Percentiles rank a stretch among this genome's conserved stretches.
phyloP scores from a whole-genome alignment of 2,329 filamentous ascomycete species.

The Chlorencoelia australis region DNA sequence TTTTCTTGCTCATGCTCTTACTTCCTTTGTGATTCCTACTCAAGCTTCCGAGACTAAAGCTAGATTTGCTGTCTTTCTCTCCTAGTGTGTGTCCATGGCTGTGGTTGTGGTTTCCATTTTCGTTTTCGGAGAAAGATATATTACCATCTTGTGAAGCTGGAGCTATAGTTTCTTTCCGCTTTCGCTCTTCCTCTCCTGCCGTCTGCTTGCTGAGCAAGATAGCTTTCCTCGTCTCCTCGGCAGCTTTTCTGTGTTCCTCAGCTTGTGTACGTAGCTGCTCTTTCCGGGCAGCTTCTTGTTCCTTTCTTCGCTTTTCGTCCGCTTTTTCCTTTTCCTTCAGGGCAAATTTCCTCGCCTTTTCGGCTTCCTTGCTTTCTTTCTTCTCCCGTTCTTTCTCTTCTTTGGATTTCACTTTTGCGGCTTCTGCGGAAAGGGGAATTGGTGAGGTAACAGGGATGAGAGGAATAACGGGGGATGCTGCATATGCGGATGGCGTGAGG shows the following conservation, averaged over 20 bases:
- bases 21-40: constrained; percentile 56
- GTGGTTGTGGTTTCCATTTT: constrained; percentile 5
- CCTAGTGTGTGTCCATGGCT: no score
- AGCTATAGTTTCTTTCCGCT: constrained; percentile 1
- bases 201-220: constrained; percentile 4
- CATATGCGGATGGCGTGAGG: no score
- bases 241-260: constrained; percentile 2
- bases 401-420: constrained; percentile 38
- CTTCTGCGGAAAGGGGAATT: no score
- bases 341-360: constrained; percentile 31
- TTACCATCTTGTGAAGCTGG: no score
- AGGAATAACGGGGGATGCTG: constrained; percentile 27
- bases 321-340: constrained; percentile 34
- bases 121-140: no score
- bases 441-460: constrained; percentile 15
- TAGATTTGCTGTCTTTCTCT: constrained; percentile 23
- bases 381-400: constrained; percentile 57
- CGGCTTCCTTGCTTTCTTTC: constrained; percentile 51
- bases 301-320: constrained; percentile 4
- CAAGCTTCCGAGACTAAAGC: constrained; percentile 28
- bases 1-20: constrained; percentile 69
- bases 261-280: no score
- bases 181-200: neutral
- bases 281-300: constrained; percentile 4
- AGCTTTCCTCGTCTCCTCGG: constrained; percentile 4